Evolutionary conservation across 495 filamentous ascomycete species (phyloP).

Genomic region (Usnea hakonensis): DNA sequence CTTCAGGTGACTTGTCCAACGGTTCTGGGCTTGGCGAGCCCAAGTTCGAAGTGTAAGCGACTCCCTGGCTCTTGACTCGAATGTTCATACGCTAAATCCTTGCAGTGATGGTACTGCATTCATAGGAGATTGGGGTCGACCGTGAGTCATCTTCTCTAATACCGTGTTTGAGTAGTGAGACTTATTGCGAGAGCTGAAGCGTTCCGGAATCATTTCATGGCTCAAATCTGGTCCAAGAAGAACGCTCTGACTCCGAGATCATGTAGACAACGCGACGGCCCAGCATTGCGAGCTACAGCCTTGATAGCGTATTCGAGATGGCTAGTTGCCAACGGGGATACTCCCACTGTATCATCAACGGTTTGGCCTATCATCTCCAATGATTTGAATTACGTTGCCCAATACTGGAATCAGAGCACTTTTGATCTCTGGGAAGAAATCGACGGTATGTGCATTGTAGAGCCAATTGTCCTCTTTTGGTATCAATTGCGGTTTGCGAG

Average conservation of each 20-base stretch:
- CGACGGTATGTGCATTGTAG: constrained; percentile 34
- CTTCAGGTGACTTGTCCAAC: constrained; percentile 44
- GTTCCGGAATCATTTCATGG: no score
- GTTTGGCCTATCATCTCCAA: constrained; percentile 51
- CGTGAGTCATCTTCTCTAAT: no score
- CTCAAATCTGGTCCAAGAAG: no score
- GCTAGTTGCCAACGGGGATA: constrained; percentile 39
- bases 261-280: constrained; percentile 59
- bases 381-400: constrained; percentile 55
- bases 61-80: not conserved
- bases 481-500: not conserved
- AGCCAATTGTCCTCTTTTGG: not conserved
- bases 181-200: no score
- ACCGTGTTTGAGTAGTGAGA: no score
- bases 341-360: constrained; percentile 28
- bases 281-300: constrained; percentile 36
- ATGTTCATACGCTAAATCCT: not conserved
- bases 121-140: constrained; percentile 52
- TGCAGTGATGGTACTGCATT: constrained; percentile 41
- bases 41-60: constrained; percentile 42
- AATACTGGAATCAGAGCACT: constrained; percentile 55
- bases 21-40: constrained; percentile 53
- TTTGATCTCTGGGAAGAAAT: constrained; percentile 67
- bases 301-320: constrained; percentile 35
- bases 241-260: no score